These are phyloP conservation scores for Colletotrichum spaethianum DNA, from an alignment of 2,329 filamentous ascomycete species.

Conservation along the genomic window DNA sequence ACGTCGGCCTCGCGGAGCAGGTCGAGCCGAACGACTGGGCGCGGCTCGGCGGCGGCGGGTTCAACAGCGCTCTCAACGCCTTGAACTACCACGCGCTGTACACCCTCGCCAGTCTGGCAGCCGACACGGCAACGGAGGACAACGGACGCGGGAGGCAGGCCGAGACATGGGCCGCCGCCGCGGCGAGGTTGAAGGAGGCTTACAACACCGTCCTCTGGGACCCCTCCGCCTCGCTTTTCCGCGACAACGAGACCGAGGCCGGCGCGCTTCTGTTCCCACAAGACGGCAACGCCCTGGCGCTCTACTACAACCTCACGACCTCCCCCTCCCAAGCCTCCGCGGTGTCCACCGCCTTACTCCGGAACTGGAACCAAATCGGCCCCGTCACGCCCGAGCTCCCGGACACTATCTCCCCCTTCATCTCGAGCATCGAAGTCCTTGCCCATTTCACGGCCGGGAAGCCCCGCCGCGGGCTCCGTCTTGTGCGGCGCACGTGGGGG, in stretches of 20 bases:
- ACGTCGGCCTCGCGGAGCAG: constrained; percentile 41
- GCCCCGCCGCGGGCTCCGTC: constrained; percentile 46
- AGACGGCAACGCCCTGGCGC: constrained; percentile 64
- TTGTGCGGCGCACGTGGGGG: constrained; percentile 49
- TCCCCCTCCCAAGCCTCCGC: constrained; percentile 36
- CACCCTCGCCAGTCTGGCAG: constrained; percentile 43
- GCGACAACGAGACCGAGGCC: constrained; percentile 62
- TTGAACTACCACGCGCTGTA: constrained; percentile 49
- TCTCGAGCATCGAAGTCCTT: constrained; percentile 52
- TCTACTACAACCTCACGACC: constrained; percentile 48
- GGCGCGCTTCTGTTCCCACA: constrained; percentile 58
- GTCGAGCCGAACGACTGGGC: constrained; percentile 49
- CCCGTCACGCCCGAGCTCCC: constrained; percentile 51
- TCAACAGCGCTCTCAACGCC: constrained; percentile 51
- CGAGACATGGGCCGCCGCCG: constrained; percentile 28
- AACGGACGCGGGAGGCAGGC: constrained; percentile 29
- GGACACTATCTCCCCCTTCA: constrained; percentile 55
- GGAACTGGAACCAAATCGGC: constrained; percentile 49
- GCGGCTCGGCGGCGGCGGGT: constrained; percentile 47
- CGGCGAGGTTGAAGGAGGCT: constrained; percentile 45
- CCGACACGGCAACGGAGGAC: constrained; percentile 23
- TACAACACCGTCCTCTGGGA: constrained; percentile 64
- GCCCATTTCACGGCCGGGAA: constrained; percentile 48
- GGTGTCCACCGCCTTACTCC: constrained; percentile 42
- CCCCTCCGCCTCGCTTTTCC: constrained; percentile 57